Conservation (phyloP, 2,329 filamentous ascomycete genomes). For the Keithomyces neogunnii region DNA sequence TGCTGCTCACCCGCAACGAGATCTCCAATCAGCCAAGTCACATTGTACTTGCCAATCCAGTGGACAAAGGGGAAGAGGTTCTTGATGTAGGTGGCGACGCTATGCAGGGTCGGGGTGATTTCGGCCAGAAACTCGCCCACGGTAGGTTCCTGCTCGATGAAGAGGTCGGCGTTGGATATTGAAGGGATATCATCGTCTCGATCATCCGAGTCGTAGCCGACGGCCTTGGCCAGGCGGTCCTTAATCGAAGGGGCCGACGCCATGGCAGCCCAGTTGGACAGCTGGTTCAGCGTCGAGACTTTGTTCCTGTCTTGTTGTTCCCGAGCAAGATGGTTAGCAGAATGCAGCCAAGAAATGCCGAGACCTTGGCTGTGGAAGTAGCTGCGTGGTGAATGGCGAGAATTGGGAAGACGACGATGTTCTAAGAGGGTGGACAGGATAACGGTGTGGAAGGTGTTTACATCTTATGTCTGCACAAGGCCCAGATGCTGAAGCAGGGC, state of each 20-base stretch:
- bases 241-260: slow-evolving; percentile 10
- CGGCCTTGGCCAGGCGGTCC: slow-evolving; percentile 19
- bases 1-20: slow-evolving; percentile 31
- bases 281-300: neutral
- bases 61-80: slow-evolving; percentile 39
- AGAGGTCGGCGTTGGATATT: slow-evolving; percentile 28
- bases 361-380: no score
- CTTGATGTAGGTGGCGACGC: slow-evolving; percentile 25
- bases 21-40: slow-evolving; percentile 38
- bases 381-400: no score
- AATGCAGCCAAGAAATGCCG: no score
- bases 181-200: slow-evolving; percentile 25
- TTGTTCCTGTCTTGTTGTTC: neutral
- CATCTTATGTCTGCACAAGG: neutral
- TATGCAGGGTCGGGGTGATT: slow-evolving; percentile 23
- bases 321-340: neutral
- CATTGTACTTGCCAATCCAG: slow-evolving; percentile 44
- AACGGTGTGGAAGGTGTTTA: neutral
- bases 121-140: slow-evolving; percentile 32
- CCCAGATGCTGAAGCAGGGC: no score
- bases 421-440: neutral
- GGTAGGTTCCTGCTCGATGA: slow-evolving; percentile 32
- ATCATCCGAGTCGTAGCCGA: slow-evolving; percentile 23
- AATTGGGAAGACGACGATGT: no score
- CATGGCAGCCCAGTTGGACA: slow-evolving; percentile 1